These are phyloP conservation scores for Aspergillus vadensis DNA, from an alignment of 2,329 filamentous ascomycete genomes.

Conservation along the genomic window DNA sequence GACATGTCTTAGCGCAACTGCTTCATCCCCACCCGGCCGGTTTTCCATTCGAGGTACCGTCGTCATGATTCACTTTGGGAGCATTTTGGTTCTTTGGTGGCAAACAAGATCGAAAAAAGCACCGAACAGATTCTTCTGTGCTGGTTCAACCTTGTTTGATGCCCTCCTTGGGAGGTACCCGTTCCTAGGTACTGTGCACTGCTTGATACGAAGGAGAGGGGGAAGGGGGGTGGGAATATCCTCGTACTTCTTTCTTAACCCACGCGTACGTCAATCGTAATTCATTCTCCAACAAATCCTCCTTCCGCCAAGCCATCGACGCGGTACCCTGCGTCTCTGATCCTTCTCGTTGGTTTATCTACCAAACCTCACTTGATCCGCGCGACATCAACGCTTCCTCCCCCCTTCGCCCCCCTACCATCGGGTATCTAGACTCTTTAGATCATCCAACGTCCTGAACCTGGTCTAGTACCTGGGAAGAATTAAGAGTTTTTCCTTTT, in stretches of 20 bases:
- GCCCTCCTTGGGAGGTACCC: neutral
- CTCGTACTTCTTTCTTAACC: neutral
- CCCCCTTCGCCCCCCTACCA: neutral
- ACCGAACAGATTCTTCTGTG: neutral
- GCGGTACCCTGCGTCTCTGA: neutral
- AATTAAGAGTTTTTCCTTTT: too few species aligned
- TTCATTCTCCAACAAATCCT: neutral
- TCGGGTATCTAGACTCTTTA: neutral
- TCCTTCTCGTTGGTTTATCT: neutral
- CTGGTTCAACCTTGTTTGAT: neutral
- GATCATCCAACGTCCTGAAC: neutral
- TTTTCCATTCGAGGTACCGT: neutral
- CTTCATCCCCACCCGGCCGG: neutral
- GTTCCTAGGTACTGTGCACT: neutral
- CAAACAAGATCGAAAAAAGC: neutral
- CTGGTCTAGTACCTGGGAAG: neutral
- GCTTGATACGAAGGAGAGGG: neutral
- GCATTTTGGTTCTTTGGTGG: neutral
- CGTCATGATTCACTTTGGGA: neutral
- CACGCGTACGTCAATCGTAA: neutral
- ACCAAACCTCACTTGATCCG: neutral
- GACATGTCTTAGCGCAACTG: neutral
- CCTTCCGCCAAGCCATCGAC: conserved; percentile 1
- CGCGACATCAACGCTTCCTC: too few species aligned
- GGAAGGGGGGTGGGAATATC: neutral